Base-by-base conservation (phyloP, 345 rosid genomes). In the Heritiera littoralis region DNA sequence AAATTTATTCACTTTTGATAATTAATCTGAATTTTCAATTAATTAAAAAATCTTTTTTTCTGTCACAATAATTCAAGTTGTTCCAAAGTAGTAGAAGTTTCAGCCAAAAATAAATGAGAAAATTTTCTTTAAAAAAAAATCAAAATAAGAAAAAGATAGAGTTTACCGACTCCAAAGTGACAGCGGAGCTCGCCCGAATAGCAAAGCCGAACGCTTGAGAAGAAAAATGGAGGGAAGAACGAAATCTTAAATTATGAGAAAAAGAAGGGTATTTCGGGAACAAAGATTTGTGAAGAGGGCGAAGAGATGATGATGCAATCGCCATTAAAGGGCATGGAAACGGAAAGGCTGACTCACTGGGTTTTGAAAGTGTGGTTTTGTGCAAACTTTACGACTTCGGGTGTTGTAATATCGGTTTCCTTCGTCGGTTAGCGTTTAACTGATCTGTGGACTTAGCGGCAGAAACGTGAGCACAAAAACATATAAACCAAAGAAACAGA, bases 141-240 rank as follows among this genome's bases (percentile, higher is more conserved):
- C 20, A 51, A 49, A 11, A 28, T 40, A 51, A 14, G 5, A 18
- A 51, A 40, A 58, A 3, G 18, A 6, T 1, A 11, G 13, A 38
- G 65, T 51, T 51, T 63, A 89, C 97, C 78, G 86, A 79, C 83
- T 92, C 82, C 17, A 80, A 75, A 84, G 89, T 79, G 51, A 87
- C 79, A 48, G 88, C 83, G 3, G 85, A 86, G 65, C 60, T 68
- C 64, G 85, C 87, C 41, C 83, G 84, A 68, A 84, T 70, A n/a
- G 82, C 6, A 60, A 83, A 79, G 72, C 75, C 81, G 64, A 76
- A 81, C 65, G 83, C 81, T 70, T 76, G 72, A 30, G 85, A 79
- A 81, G 91, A 78, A 73, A 72, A 84, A 12, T 82, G 85, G 77
- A 83, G 82, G 67, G 65, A 80, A 75, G 84, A 81, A 49, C 60